Conservation (phyloP, 139 green algal species). For the Ettlia oleoabundans region DNA sequence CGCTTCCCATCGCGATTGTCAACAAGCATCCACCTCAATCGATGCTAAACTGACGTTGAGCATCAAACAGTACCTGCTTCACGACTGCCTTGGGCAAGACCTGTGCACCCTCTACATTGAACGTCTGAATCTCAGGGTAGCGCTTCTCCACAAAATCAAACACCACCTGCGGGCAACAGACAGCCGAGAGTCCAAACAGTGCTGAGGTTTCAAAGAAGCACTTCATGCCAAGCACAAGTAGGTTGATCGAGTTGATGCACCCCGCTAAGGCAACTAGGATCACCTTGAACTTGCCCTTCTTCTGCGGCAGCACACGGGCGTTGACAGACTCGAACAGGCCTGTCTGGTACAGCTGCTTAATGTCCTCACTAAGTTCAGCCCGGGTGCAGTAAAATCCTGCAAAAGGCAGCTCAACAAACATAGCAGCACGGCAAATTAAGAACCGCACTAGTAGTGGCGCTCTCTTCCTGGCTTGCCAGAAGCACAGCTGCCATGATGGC, state of each 20-base stretch:
- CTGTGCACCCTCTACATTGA: slow-evolving; percentile 60
- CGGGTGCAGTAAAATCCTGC: slow-evolving; percentile 50
- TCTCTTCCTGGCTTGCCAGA: no score
- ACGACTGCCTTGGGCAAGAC: slow-evolving; percentile 50
- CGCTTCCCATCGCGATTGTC: no score
- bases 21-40: no score
- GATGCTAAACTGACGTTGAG: no score
- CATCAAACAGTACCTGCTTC: slow-evolving; percentile 36
- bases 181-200: no score
- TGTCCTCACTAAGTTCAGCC: slow-evolving; percentile 53
- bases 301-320: slow-evolving; percentile 56
- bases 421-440: neutral
- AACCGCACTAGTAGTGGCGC: neutral
- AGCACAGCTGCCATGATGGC: no score
- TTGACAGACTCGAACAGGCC: slow-evolving; percentile 77
- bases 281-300: slow-evolving; percentile 49
- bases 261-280: no score
- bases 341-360: slow-evolving; percentile 56
- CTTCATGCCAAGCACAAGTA: no score
- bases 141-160: slow-evolving; percentile 72
- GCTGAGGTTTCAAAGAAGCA: no score
- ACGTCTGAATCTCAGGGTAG: slow-evolving; percentile 62
- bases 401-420: neutral
- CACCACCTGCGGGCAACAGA: slow-evolving; percentile 37
- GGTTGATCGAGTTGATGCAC: no score